phyloP scores from a whole-genome alignment of 352 stramenopile species.

The Globisporangium takayamanum region DNA sequence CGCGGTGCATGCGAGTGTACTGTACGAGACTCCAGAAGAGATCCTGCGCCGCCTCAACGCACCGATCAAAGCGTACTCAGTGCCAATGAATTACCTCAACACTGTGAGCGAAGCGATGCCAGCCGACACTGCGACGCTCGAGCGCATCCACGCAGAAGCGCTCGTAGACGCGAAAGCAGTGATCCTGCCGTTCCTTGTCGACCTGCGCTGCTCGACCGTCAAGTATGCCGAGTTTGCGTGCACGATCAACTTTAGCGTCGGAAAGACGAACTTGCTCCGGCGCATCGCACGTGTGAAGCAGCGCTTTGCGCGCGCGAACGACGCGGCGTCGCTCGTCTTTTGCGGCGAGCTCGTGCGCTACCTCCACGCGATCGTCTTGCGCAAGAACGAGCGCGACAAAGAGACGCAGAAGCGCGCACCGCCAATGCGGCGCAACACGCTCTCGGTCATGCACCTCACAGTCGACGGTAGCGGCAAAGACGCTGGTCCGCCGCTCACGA shows the following conservation, averaged over 20 bases:
- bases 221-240: constrained; percentile 37
- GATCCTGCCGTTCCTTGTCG: constrained; percentile 48
- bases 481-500: constrained; percentile 24
- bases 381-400: constrained; percentile 60
- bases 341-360: constrained; percentile 60
- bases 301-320: constrained; percentile 58
- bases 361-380: constrained; percentile 58
- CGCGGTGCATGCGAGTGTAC: constrained; percentile 9
- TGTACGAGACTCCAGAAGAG: constrained; percentile 28
- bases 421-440: constrained; percentile 35
- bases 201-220: constrained; percentile 28
- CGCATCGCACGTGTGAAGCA: constrained; percentile 35
- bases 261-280: constrained; percentile 52
- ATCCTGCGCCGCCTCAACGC: constrained; percentile 43
- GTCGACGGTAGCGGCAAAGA: constrained; percentile 13
- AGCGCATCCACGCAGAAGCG: constrained; percentile 41
- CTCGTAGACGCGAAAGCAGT: constrained; percentile 41
- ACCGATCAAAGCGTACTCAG: constrained; percentile 42
- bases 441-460: constrained; percentile 39
- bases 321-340: constrained; percentile 56
- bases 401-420: constrained; percentile 41
- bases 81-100: constrained; percentile 49
- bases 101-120: constrained; percentile 53
- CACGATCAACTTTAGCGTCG: constrained; percentile 42
- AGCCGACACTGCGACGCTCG: constrained; percentile 31